Percentiles rank a stretch among this genome's conserved stretches.
These are phyloP conservation scores for Xerophyta viscosa DNA, from an alignment of 106 monocot species.

Conservation along the genomic window DNA sequence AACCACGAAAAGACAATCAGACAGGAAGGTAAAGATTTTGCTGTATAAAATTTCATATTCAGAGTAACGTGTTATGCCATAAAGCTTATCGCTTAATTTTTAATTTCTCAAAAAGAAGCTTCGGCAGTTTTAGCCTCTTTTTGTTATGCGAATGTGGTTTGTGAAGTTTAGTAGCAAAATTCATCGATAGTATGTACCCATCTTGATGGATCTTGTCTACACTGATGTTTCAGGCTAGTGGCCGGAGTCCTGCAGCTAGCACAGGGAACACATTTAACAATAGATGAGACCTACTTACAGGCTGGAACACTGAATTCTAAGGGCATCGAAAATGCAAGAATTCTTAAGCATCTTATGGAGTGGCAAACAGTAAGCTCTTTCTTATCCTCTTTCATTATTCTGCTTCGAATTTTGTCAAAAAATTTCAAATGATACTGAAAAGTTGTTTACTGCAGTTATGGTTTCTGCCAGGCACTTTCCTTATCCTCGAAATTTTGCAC, in stretches of 20 bases:
- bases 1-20: conserved; percentile 83
- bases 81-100: too few species aligned
- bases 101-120: too few species aligned
- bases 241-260: conserved; percentile 77
- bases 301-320: conserved; percentile 68
- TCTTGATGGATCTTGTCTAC: neutral
- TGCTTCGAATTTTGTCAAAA: too few species aligned
- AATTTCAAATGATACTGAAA: neutral
- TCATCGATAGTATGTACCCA: neutral
- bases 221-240: conserved; percentile 47
- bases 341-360: conserved; percentile 82
- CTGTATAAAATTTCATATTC: too few species aligned
- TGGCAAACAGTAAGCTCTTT: conserved; percentile 50
- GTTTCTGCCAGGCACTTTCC: neutral
- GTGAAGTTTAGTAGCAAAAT: neutral
- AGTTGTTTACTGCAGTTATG: neutral
- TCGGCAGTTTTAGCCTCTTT: too few species aligned
- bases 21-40: conserved; percentile 54
- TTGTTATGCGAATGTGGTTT: neutral
- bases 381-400: neutral
- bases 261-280: conserved; percentile 74
- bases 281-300: conserved; percentile 80
- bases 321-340: conserved; percentile 65
- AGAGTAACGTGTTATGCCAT: too few species aligned
- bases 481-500: too few species aligned